phyloP scores from a whole-genome alignment of 306 rosid species.

The Vachellia pachyceras region DNA sequence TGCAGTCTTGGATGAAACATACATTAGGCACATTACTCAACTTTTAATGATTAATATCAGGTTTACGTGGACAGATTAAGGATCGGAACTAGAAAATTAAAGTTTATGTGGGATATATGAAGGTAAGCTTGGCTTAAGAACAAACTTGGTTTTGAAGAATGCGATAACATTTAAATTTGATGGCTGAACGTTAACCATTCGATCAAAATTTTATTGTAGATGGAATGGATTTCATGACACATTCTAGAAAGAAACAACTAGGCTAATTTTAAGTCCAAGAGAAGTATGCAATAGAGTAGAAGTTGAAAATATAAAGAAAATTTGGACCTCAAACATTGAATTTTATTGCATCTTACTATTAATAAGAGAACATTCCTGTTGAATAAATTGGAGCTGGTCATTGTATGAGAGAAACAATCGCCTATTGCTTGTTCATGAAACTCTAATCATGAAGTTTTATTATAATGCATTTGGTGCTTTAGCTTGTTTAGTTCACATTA shows the following conservation, averaged over 20 bases:
- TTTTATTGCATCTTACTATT: neutral
- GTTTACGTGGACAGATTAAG: neutral
- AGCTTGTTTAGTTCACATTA: neutral
- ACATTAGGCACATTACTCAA: no score
- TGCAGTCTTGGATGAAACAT: no score
- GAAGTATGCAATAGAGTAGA: neutral
- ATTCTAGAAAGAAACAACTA: neutral
- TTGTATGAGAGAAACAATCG: neutral
- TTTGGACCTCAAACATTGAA: neutral
- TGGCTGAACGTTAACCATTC: neutral
- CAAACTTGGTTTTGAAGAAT: neutral
- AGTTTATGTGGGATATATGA: neutral
- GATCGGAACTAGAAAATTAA: neutral
- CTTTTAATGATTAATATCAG: neutral
- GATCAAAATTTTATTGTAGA: neutral
- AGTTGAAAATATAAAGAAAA: neutral
- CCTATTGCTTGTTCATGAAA: neutral
- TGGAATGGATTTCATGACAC: neutral
- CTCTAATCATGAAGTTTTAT: neutral
- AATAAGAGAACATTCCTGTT: neutral
- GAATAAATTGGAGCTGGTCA: neutral
- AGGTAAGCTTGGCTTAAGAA: neutral
- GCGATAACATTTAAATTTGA: neutral
- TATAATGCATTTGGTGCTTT: neutral
- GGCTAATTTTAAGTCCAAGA: neutral